These are phyloP conservation scores for Passiflora organensis DNA, from an alignment of 345 rosid species.

Conservation along the genomic window DNA sequence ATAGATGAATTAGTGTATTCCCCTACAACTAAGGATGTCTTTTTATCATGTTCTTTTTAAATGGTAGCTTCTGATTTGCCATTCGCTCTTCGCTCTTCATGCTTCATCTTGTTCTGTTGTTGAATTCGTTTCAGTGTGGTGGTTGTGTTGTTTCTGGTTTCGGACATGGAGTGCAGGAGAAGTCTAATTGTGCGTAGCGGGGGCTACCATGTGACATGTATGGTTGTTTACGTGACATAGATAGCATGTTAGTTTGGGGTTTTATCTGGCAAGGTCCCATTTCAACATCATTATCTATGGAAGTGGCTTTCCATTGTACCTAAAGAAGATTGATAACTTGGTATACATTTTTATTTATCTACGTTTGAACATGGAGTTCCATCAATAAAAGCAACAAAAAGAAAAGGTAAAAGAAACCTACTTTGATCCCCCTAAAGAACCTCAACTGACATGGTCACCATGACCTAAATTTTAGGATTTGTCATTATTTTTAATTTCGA, in stretches of 20 bases:
- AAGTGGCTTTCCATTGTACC: slow-evolving; percentile 24
- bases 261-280: slow-evolving; percentile 38
- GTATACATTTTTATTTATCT: no score
- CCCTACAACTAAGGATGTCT: slow-evolving; percentile 8
- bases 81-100: background rate
- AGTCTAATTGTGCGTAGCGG: slow-evolving; percentile 19
- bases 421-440: no score
- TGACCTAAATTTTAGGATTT: no score
- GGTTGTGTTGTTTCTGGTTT: slow-evolving; percentile 11
- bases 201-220: slow-evolving; percentile 48
- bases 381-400: no score
- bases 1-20: background rate
- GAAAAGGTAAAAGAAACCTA: no score
- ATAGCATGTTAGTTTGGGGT: slow-evolving; percentile 34
- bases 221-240: slow-evolving; percentile 37
- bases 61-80: background rate
- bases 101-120: no score
- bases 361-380: no score
- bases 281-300: slow-evolving; percentile 12
- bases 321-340: background rate
- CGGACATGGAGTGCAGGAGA: slow-evolving; percentile 19
- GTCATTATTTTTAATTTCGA: no score
- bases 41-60: background rate
- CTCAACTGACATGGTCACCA: no score
- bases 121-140: no score